Evolutionary conservation across 106 monocot genomes (phyloP).

Genomic region (Agapanthus africanus): DNA sequence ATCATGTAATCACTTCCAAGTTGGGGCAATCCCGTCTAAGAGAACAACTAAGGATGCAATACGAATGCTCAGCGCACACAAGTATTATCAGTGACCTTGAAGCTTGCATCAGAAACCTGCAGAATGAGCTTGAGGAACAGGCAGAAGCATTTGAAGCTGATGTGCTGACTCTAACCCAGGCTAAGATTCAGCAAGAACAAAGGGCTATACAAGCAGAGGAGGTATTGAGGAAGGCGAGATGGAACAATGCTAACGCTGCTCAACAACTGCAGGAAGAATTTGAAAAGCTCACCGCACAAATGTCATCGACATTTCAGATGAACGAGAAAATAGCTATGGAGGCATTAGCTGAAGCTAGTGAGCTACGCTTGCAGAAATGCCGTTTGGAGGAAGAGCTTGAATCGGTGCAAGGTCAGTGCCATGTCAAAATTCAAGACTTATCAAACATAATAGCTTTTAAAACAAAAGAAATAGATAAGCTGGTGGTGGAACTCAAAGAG

Average conservation of each 20-base stretch:
- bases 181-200: conserved; percentile 68
- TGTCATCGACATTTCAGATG: conserved; percentile 54
- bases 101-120: conserved; percentile 50
- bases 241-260: conserved; percentile 45
- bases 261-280: conserved; percentile 73
- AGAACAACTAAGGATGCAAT: conserved; percentile 81
- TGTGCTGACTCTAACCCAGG: conserved; percentile 23
- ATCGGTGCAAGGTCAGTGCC: conserved; percentile 31
- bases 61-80: conserved; percentile 74
- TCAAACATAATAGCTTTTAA: conserved; percentile 39
- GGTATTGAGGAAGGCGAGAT: conserved; percentile 41
- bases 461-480: conserved; percentile 51
- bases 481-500: conserved; percentile 37
- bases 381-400: conserved; percentile 52
- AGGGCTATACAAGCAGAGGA: conserved; percentile 78
- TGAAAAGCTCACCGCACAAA: conserved; percentile 48
- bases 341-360: conserved; percentile 54
- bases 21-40: conserved; percentile 64
- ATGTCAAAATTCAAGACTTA: conserved; percentile 44
- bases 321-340: conserved; percentile 69
- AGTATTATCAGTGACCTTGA: conserved; percentile 78
- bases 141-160: conserved; percentile 59
- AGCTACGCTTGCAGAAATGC: conserved; percentile 50
- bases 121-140: conserved; percentile 64
- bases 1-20: conserved; percentile 56